These are phyloP conservation scores for Crassisporium funariophilum DNA, from an alignment of 768 basidiomycete genomes.

Conservation along the genomic window DNA sequence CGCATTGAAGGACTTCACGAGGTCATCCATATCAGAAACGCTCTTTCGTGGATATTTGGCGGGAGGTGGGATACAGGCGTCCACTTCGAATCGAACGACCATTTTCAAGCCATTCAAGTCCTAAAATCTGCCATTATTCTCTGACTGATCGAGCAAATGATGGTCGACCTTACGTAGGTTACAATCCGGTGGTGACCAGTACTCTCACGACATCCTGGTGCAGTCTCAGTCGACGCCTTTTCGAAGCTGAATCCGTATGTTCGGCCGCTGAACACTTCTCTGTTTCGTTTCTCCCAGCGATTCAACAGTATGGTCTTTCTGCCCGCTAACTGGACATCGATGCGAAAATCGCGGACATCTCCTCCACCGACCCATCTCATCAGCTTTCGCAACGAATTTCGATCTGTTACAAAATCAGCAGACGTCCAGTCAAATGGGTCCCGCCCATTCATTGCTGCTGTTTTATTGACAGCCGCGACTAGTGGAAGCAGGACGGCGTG, in stretches of 20 bases:
- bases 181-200: constrained; percentile 66
- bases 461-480: constrained; percentile 56
- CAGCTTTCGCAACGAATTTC: constrained; percentile 67
- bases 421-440: constrained; percentile 42
- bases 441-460: constrained; percentile 31
- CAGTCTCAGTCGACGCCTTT: constrained; percentile 49
- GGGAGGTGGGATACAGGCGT: constrained; percentile 42
- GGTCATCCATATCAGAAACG: constrained; percentile 35
- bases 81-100: constrained; percentile 60
- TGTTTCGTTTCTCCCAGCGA: constrained; percentile 51
- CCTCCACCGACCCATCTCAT: constrained; percentile 53
- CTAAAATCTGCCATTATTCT: constrained; percentile 32
- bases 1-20: constrained; percentile 33
- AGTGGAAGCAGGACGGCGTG: constrained; percentile 48
- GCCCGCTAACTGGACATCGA: constrained; percentile 68
- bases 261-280: constrained; percentile 36
- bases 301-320: constrained; percentile 60
- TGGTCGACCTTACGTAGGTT: constrained; percentile 54
- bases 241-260: constrained; percentile 68
- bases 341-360: constrained; percentile 55
- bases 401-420: constrained; percentile 59
- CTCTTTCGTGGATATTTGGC: constrained; percentile 26
- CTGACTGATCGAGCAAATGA: not conserved
- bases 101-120: constrained; percentile 59
- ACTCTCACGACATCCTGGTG: constrained; percentile 48